phyloP scores from a whole-genome alignment of 2,329 filamentous ascomycete genomes.

The Spiromastix sp. region DNA sequence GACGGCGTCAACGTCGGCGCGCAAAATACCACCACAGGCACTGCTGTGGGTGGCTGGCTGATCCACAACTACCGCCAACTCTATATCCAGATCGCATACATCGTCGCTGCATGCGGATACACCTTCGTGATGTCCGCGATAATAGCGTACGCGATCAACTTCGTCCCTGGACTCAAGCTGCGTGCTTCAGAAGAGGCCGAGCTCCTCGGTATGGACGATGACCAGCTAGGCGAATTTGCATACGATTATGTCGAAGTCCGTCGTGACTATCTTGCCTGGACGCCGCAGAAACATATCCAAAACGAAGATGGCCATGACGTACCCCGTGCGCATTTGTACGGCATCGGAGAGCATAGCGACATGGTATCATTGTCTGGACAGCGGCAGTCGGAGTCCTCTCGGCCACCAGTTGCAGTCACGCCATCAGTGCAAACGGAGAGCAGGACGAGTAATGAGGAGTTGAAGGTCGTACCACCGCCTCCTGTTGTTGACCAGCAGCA shows the following conservation, averaged over 20 bases:
- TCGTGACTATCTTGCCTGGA: slow-evolving; percentile 42
- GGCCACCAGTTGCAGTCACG: neutral
- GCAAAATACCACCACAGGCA: slow-evolving; percentile 50
- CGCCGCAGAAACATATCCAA: slow-evolving; percentile 34
- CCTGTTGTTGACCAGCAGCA: too few species aligned
- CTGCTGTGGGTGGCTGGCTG: slow-evolving; percentile 53
- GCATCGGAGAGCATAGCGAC: slow-evolving; percentile 49
- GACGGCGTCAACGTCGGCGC: slow-evolving; percentile 57
- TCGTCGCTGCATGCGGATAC: slow-evolving; percentile 54
- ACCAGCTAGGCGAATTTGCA: slow-evolving; percentile 42
- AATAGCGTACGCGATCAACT: slow-evolving; percentile 61
- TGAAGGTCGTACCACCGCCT: neutral
- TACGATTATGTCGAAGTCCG: slow-evolving; percentile 44
- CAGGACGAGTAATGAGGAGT: neutral
- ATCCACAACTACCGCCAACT: slow-evolving; percentile 61
- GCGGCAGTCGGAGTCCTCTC: neutral
- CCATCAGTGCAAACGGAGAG: too few species aligned
- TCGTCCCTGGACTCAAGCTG: slow-evolving; percentile 59
- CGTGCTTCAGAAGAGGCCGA: slow-evolving; percentile 58
- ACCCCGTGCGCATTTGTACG: slow-evolving; percentile 49
- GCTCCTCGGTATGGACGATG: slow-evolving; percentile 51
- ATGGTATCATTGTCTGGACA: slow-evolving; percentile 33
- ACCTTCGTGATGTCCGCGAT: slow-evolving; percentile 57
- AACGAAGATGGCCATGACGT: slow-evolving; percentile 41
- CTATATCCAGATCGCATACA: slow-evolving; percentile 60